A percentile compares a stretch with the other conserved stretches of the same genome.
These are phyloP conservation scores for Russula sp. DNA, from an alignment of 768 basidiomycete genomes.

Conservation along the genomic window DNA sequence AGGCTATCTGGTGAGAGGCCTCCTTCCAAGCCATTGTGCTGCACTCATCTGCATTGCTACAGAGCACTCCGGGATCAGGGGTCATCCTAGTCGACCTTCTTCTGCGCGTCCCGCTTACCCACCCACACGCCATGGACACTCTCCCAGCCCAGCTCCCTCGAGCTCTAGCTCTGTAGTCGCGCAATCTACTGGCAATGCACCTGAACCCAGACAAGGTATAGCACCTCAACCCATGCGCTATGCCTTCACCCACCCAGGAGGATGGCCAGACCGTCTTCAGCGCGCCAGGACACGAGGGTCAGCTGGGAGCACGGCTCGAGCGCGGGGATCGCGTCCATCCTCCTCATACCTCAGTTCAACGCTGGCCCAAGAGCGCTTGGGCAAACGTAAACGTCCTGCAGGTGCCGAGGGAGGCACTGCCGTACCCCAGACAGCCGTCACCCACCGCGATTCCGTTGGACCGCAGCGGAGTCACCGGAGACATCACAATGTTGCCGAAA, in stretches of 20 bases:
- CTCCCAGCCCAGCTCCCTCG: constrained; percentile 6
- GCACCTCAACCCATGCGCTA: constrained; percentile 18
- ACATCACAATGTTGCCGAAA: constrained; percentile 19
- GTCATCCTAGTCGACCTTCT: not conserved
- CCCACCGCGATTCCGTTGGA: constrained; percentile 11
- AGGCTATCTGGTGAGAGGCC: not conserved
- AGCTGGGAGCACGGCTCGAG: not conserved
- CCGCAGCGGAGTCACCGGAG: constrained; percentile 14
- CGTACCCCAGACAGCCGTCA: not conserved
- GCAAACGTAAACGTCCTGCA: constrained; percentile 13
- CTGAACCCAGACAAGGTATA: constrained; percentile 16
- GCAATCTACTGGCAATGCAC: not conserved
- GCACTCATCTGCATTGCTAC: not conserved
- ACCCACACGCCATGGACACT: not conserved
- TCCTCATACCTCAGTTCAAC: not conserved
- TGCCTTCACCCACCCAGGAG: constrained; percentile 17
- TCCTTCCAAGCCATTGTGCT: not conserved
- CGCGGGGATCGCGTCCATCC: constrained; percentile 1
- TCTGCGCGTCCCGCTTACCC: not conserved
- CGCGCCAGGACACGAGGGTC: constrained; percentile 1
- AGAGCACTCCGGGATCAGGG: not conserved
- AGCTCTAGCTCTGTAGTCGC: constrained; percentile 3
- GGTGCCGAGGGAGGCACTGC: constrained; percentile 4
- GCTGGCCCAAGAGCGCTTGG: constrained; percentile 1
- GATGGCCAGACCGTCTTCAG: constrained; percentile 15